Base-by-base conservation (phyloP, 306 rosid species). In the Cicer judaicum region DNA sequence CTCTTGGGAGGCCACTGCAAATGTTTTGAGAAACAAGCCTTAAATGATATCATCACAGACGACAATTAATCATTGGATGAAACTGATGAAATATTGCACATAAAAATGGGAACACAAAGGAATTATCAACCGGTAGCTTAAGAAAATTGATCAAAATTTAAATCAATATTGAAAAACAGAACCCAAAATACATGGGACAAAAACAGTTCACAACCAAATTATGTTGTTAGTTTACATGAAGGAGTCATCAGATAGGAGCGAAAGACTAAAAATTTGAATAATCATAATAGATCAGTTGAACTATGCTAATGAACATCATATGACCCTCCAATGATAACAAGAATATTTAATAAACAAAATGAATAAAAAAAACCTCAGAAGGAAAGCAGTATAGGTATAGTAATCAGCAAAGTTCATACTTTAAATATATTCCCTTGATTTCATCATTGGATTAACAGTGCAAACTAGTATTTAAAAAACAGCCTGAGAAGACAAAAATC, bases 221-320 rank as follows among this genome's bases (percentile, higher is more conserved):
- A 0, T 2, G 3, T 4, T 0, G 14, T 1, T 14, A 11, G n/a
- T 18, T 2, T 9, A 18, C 7, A 2, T 3, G 12, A n/a, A 52
- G 1, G 77, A 88, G 86, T 69, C 96, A 85, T 93, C 98, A 90
- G 95, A 93, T 93, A 89, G 97, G 93, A 89, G 97, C 92, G 92
- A 89, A 89, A 93, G 98, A 93, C 93, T 55, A 77, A 11, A 36
- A 68, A 6, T 0, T 24, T 9, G 9, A 11, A 24, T 89, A 91
- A 89, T 93, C 98, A 93, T 80, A 73, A 54, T 10, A 5, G 57
- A 73, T 93, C 98, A 93, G 82, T 79, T 91, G 98, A 93, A 93
- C 96, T 88, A 93, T 89, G 98, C 93, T 62, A 57, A 5, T 24
- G 11, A 76, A 88, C 98, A 91, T 91, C 93, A 87, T 59, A 12